Base-by-base conservation (phyloP, 257 asterid species). In the Gardenia jasminoides region DNA sequence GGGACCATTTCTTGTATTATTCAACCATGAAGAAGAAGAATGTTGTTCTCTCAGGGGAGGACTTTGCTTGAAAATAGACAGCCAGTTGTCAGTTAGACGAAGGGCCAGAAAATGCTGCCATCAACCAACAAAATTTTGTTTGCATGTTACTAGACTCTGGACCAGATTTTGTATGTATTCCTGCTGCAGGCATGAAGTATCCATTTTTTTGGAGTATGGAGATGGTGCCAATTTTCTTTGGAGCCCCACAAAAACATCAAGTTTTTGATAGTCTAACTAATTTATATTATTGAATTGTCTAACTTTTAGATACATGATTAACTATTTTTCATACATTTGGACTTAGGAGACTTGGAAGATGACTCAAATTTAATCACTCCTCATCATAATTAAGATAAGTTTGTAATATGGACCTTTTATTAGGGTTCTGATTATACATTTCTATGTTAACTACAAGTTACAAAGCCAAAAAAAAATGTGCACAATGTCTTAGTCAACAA, bases 31-130 rank as follows among this genome's bases (percentile, higher is more conserved):
- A 67, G 47, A 33, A 13, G 59, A 50, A 12, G 31, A 50, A 48
- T 11, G 17, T 48, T 12, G 17, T 56, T 56, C 6, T 56, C 6
- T 56, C 17, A 9, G 24, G 19, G n/a, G 10, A 10, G 64, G 8
- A n/a, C 26, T 61, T 61, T 24, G 11, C 33, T 62, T 62, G 67
- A 26, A 26, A 67, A 7, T 36, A 17, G 72, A 36, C 64, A 70
- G 58, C 52, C 81, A 76, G 52, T 58, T 76, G 39, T 76, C 26
- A 70, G 28, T 47, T 66, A 8, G 20, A 47, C 44, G 65, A 64
- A 67, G 47, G 65, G 72, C 67, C 80, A 47, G 65, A 39, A 47
- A 62, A 26, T 76, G 41, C n/a, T 48, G 10, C 11, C 62, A 76
- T 76, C 30, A 64, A 24, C 47, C 36, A 9, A 47, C 74, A 66